A percentile compares a stretch with the other conserved stretches of the same genome.
These are phyloP conservation scores for Gremmenia infestans DNA, from an alignment of 2,329 filamentous ascomycete genomes.

Conservation along the genomic window DNA sequence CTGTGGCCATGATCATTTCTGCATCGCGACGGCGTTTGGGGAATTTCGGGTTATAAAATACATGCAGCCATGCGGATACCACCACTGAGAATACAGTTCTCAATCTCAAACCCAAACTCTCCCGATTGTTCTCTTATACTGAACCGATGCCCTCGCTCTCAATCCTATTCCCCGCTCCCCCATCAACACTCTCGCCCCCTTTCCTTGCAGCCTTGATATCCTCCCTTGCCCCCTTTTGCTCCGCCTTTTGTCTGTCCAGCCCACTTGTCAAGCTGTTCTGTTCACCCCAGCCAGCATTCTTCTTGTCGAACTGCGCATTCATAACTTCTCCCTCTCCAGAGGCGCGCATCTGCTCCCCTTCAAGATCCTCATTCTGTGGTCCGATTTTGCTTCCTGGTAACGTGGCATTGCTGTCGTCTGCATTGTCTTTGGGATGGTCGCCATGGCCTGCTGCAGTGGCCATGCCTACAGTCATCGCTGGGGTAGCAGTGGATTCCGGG, in stretches of 20 bases:
- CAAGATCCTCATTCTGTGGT: conserved; percentile 29
- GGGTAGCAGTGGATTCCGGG: conserved; percentile 21
- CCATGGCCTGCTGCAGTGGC: conserved; percentile 30
- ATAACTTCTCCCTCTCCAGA: conserved; percentile 29
- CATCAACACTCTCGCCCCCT: conserved; percentile 26
- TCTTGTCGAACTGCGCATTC: conserved; percentile 30
- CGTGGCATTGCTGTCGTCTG: conserved; percentile 25
- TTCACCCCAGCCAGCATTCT: conserved; percentile 30
- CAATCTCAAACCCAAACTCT: not conserved
- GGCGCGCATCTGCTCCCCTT: conserved; percentile 30
- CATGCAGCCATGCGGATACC: conserved; percentile 4
- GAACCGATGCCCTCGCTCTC: conserved; percentile 27
- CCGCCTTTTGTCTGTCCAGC: conserved; percentile 30
- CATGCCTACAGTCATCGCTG: conserved; percentile 24
- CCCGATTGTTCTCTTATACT: conserved; percentile 18
- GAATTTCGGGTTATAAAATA: conserved; percentile 16
- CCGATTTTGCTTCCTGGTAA: conserved; percentile 23
- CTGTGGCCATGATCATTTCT: conserved; percentile 1
- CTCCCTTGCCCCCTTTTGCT: conserved; percentile 29
- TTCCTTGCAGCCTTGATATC: conserved; percentile 24
- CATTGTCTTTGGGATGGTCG: conserved; percentile 27
- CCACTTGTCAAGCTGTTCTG: conserved; percentile 27
- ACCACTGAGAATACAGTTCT: not conserved
- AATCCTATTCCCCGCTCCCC: conserved; percentile 24
- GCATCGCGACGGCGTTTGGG: conserved; percentile 31